phyloP scores from a whole-genome alignment of 202 grass and related monocot species.

The Setaria viridis region DNA sequence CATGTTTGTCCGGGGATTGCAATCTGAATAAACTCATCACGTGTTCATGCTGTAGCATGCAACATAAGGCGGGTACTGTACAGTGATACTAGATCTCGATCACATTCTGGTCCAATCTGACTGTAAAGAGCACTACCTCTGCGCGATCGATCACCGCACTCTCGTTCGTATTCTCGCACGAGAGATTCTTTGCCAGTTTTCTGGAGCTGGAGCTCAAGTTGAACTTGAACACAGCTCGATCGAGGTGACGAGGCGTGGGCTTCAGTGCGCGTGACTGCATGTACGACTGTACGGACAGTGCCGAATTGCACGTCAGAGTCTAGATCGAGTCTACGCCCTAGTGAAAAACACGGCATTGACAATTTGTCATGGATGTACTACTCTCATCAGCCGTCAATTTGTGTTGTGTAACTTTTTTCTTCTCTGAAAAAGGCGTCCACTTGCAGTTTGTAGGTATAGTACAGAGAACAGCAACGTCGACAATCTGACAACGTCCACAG shows the following conservation, averaged over 20 bases:
- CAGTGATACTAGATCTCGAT: too few species aligned
- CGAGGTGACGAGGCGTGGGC: neutral
- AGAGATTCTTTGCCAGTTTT: constrained; percentile 13
- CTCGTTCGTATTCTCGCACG: neutral
- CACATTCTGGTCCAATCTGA: constrained; percentile 8
- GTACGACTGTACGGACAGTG: neutral
- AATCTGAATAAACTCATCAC: constrained; percentile 42
- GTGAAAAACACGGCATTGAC: neutral
- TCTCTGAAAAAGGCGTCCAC: neutral
- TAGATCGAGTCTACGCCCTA: neutral
- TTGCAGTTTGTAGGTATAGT: neutral
- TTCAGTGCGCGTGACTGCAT: neutral
- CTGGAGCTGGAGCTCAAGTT: neutral
- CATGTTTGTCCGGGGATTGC: neutral
- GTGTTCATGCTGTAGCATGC: constrained; percentile 5
- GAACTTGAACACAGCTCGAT: neutral
- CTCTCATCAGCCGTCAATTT: neutral
- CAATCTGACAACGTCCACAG: neutral
- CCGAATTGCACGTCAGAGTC: neutral
- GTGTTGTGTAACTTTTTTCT: neutral
- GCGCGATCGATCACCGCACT: neutral
- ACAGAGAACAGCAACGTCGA: neutral
- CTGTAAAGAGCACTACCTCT: neutral
- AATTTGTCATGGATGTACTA: neutral
- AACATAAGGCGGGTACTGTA: neutral